phyloP scores from a whole-genome alignment of 2,329 filamentous ascomycete species.

The Mariannaea elegans region DNA sequence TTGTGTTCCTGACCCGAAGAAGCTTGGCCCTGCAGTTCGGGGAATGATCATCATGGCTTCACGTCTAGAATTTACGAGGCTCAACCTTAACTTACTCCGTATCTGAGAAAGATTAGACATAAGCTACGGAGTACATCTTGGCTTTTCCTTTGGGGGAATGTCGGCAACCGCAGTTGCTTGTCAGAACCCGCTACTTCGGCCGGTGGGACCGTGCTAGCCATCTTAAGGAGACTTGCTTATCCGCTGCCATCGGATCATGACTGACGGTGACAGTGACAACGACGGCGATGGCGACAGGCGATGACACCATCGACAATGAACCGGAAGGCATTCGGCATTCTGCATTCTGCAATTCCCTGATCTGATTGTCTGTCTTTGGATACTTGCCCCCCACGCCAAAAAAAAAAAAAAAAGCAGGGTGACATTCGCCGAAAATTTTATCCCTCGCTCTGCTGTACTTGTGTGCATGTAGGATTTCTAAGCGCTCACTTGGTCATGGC shows the following conservation, averaged over 20 bases:
- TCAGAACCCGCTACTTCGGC: constrained; percentile 17
- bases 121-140: constrained; percentile 13
- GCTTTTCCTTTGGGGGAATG: constrained; percentile 36
- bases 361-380: constrained; percentile 2
- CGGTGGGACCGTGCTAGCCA: constrained; percentile 16
- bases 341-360: constrained; percentile 3
- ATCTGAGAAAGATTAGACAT: background rate
- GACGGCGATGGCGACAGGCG: constrained; percentile 18
- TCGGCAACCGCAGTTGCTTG: constrained; percentile 20
- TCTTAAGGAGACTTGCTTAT: background rate
- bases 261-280: constrained; percentile 1
- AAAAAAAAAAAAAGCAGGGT: background rate
- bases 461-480: constrained; percentile 18
- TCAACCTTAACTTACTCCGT: background rate
- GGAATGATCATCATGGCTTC: constrained; percentile 26
- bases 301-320: constrained; percentile 9
- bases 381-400: constrained; percentile 9
- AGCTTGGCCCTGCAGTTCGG: constrained; percentile 14
- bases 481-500: constrained; percentile 17
- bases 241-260: constrained; percentile 20
- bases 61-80: background rate
- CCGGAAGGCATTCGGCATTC: background rate
- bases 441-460: background rate
- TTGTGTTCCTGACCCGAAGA: constrained; percentile 29
- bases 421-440: constrained; percentile 1